Evolutionary conservation across 139 green algal species (phyloP), one percentile per base, ranked within the genome.

Genomic region (Asterochloris sp.): DNA sequence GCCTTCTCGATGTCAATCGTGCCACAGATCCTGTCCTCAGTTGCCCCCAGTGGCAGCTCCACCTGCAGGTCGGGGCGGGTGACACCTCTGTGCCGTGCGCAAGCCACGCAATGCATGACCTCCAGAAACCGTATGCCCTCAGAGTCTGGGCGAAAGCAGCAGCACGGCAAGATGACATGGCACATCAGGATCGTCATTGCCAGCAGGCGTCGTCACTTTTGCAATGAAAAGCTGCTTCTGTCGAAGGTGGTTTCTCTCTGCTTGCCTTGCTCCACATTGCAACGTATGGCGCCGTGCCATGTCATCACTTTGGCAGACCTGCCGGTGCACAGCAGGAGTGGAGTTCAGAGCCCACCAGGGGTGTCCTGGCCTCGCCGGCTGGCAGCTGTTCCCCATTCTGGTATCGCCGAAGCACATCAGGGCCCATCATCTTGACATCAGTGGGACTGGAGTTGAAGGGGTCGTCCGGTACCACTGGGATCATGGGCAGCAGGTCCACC

Each of bases 1-100:
- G 95, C 95, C 88, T 96, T 96, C 87, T 98, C 95, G 82, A 98
- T 97, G 86, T 98, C 94, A 79, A 98, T 98, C 78, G 94, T 98
- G 47, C 95, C 95, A 87, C 95, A 98, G 75, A 98, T 95, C 47
- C 94, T 85, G 87, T 98, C 95, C 90, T 98, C 95, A 24, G 95
- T 98, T 13, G 95, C 95, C 13, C 95, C 95, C 64, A 96, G 86
- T 13, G 92, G 92, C 69, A 96, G 93, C 83, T 98, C 95, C 64
- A 98, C 84, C 84, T 87, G 84, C 63, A 60, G 24, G 38, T 2
- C 38, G 6, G 38, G 38, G 38, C n/a, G 38, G 6, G 6, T 10
- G 38, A 54, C 38, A 54, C 38, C 38, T 54, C 38, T 10, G 38
- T 54, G 38, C 38, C 2, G 38, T 54, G 38, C 38, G 6, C 6